A percentile compares a stretch with the other conserved stretches of the same genome.
These are phyloP conservation scores for Plectranthus barbatus DNA, from an alignment of 257 asterid genomes.

Conservation along the genomic window DNA sequence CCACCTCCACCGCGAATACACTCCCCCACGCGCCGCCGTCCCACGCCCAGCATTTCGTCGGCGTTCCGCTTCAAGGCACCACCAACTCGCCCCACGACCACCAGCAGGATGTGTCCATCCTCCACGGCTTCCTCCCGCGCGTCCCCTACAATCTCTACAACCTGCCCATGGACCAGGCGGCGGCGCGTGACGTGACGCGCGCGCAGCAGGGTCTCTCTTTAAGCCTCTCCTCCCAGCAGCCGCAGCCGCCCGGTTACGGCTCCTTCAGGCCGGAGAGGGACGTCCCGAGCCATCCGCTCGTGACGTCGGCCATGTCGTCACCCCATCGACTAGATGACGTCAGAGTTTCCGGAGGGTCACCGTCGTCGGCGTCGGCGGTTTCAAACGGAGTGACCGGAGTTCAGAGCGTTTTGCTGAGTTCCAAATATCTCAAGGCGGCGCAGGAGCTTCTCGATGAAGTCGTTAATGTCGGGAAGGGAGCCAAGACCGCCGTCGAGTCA, in stretches of 20 bases:
- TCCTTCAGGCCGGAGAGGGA: conserved; percentile 39
- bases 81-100: conserved; percentile 1
- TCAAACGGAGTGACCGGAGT: conserved; percentile 54
- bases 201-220: conserved; percentile 64
- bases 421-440: conserved; percentile 78
- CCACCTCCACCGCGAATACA: conserved; percentile 28
- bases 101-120: conserved; percentile 39
- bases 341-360: conserved; percentile 50
- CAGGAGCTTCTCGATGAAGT: conserved; percentile 96
- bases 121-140: conserved; percentile 67
- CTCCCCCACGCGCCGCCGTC: conserved; percentile 62
- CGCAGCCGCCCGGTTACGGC: conserved; percentile 38
- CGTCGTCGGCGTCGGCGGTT: conserved; percentile 69
- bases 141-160: conserved; percentile 52
- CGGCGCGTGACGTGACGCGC: conserved; percentile 81
- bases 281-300: conserved; percentile 26
- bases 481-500: conserved; percentile 20
- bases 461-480: conserved; percentile 71
- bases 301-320: conserved; percentile 24
- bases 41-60: conserved; percentile 57
- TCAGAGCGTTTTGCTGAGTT: conserved; percentile 53
- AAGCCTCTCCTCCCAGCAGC: conserved; percentile 71
- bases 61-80: conserved; percentile 50
- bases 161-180: conserved; percentile 28
- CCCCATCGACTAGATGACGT: conserved; percentile 34